Conservation (phyloP, 352 stramenopile species). For the Phytopythium montanum region DNA sequence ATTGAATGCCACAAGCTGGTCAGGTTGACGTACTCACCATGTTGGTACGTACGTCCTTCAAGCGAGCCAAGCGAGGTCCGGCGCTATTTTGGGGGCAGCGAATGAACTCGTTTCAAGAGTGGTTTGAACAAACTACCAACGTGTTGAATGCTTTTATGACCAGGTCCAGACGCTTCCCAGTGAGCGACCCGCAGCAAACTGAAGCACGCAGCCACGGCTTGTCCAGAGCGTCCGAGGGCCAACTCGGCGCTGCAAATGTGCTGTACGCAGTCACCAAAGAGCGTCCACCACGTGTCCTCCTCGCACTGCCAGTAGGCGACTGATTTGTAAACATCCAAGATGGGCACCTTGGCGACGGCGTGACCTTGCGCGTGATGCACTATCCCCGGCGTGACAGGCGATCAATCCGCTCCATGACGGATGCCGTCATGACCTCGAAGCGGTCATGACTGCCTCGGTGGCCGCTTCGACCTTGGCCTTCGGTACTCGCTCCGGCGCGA, state of each 20-base stretch:
- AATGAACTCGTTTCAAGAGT: too few relatives aligned
- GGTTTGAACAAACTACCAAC: too few relatives aligned
- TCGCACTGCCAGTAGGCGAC: too few relatives aligned
- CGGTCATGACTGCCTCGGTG: slow-evolving; percentile 3
- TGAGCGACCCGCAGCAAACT: slow-evolving; percentile 56
- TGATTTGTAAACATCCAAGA: too few relatives aligned
- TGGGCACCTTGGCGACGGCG: slow-evolving; percentile 2
- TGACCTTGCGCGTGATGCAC: neutral
- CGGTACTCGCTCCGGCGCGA: neutral
- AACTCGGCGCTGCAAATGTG: slow-evolving; percentile 59
- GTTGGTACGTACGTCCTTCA: too few relatives aligned
- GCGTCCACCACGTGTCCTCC: too few relatives aligned
- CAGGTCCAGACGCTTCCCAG: slow-evolving; percentile 40
- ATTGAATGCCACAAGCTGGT: too few relatives aligned
- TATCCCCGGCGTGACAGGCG: neutral
- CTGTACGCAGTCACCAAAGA: too few relatives aligned
- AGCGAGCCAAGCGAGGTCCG: too few relatives aligned
- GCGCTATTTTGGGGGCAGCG: too few relatives aligned
- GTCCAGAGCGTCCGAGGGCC: slow-evolving; percentile 40
- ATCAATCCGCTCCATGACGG: slow-evolving; percentile 7
- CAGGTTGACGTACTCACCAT: too few relatives aligned
- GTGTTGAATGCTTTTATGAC: slow-evolving; percentile 43
- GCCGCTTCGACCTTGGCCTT: neutral
- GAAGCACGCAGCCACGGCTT: slow-evolving; percentile 57
- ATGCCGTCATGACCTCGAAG: slow-evolving; percentile 7